Conservation (phyloP, 257 asterid species). For the Petunia secreta region DNA sequence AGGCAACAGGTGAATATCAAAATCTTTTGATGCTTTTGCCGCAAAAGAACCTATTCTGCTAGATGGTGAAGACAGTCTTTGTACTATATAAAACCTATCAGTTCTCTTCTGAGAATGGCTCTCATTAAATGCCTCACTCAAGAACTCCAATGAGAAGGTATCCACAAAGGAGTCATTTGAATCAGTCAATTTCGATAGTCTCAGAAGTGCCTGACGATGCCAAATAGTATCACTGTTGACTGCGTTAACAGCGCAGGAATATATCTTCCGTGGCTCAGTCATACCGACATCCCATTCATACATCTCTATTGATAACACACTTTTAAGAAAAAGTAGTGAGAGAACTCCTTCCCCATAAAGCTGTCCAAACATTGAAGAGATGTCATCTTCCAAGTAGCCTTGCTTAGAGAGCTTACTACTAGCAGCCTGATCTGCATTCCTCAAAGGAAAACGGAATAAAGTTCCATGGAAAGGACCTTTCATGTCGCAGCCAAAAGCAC, state of each 20-base stretch:
- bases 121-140: slow-evolving; percentile 68
- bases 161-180: slow-evolving; percentile 57
- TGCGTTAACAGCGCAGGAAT: slow-evolving; percentile 67
- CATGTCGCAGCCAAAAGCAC: slow-evolving; percentile 98
- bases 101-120: slow-evolving; percentile 53
- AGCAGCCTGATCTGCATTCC: slow-evolving; percentile 86
- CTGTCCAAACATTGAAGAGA: slow-evolving; percentile 78
- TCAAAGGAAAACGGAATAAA: slow-evolving; percentile 96
- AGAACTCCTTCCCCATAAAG: slow-evolving; percentile 88
- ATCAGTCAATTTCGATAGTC: slow-evolving; percentile 55
- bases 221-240: slow-evolving; percentile 55
- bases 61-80: slow-evolving; percentile 81
- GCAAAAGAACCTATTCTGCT: slow-evolving; percentile 93
- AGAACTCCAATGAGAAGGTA: slow-evolving; percentile 74
- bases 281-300: slow-evolving; percentile 81
- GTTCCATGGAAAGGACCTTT: slow-evolving; percentile 82
- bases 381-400: slow-evolving; percentile 82
- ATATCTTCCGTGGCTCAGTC: slow-evolving; percentile 71
- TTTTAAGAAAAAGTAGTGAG: slow-evolving; percentile 83
- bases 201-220: slow-evolving; percentile 79
- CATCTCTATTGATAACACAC: slow-evolving; percentile 75
- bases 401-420: slow-evolving; percentile 91
- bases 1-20: slow-evolving; percentile 87
- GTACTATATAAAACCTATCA: slow-evolving; percentile 73
- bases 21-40: slow-evolving; percentile 77